Base-by-base conservation (phyloP, 345 rosid genomes). In the Citrus glauca region DNA sequence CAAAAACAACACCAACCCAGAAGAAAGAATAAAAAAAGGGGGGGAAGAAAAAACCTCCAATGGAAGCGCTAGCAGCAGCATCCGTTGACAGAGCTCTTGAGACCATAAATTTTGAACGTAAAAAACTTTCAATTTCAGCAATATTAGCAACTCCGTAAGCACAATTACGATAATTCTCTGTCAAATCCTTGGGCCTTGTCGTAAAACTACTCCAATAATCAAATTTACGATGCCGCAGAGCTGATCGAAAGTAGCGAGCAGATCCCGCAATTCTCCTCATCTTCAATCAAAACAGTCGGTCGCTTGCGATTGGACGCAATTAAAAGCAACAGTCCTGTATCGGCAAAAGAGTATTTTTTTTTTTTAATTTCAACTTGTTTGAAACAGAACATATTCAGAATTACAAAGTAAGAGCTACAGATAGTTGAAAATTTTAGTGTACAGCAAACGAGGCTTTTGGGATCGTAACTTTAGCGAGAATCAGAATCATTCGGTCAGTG, bases 211-310 rank as follows among this genome's bases (percentile, higher is more conserved):
- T 72, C 16, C 83, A 82, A 53, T 55, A 76, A 69, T 35, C 28
- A 60, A 50, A 75, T 61, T 74, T 81, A 71, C 79, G 84, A 76
- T 72, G 84, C 73, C 81, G 79, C 42, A 83, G 38, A 82, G 74
- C 90, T 76, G 88, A 82, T 86, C 78, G 85, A 80, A 86, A 27
- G 35, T 81, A 81, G 66, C 84, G 74, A 33, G 88, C 75, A 16
- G 87, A 84, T 77, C 90, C 81, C 84, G 85, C 42, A 75, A 83
- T 30, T 53, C 86, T 85, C 85, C 91, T 90, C 98, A 93, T 93
- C 77, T 82, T 87, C 73, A 77, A 80, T 75, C 61, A 37, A 75
- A 33, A 61, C 24, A 33, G 45, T 66, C 5, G 8, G 35, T 73
- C 19, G 56, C 32, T 73, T 60, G 2, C 30, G 40, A 56, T 53